These are phyloP conservation scores for Manihot esculenta DNA, from an alignment of 441 rosid species.

Conservation along the genomic window DNA sequence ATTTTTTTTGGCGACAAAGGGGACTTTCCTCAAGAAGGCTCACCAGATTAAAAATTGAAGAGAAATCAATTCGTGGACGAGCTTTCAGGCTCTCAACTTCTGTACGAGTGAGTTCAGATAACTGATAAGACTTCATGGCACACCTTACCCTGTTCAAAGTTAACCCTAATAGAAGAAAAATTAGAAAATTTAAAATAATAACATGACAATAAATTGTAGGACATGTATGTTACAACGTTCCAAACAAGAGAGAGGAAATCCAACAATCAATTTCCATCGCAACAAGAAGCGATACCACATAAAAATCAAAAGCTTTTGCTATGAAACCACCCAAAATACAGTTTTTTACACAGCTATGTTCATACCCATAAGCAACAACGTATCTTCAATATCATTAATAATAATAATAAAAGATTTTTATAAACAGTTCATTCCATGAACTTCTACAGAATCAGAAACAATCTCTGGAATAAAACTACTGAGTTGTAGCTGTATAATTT, in stretches of 20 bases:
- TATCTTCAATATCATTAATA: neutral
- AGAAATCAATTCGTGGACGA: slow-evolving; percentile 88
- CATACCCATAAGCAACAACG: neutral
- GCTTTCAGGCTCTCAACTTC: slow-evolving; percentile 69
- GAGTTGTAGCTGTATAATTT: neutral
- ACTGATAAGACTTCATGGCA: slow-evolving; percentile 77
- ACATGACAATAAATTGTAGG: neutral
- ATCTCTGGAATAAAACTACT: neutral
- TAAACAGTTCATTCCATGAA: neutral
- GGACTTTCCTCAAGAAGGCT: slow-evolving; percentile 3
- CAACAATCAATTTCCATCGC: neutral
- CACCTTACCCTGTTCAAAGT: slow-evolving; percentile 33
- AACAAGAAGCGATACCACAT: neutral
- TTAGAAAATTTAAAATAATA: neutral
- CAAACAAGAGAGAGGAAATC: neutral
- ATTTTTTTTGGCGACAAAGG: neutral
- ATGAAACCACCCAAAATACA: neutral
- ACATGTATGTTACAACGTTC: neutral
- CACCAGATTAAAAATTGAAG: slow-evolving; percentile 66
- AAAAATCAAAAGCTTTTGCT: neutral
- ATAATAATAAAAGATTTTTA: neutral
- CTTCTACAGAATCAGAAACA: neutral
- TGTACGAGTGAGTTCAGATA: slow-evolving; percentile 57
- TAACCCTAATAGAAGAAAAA: slow-evolving; percentile 26
- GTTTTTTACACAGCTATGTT: neutral